These are phyloP conservation scores for Ophiostoma ulmi DNA, from an alignment of 2,329 filamentous ascomycete species.

Conservation along the genomic window DNA sequence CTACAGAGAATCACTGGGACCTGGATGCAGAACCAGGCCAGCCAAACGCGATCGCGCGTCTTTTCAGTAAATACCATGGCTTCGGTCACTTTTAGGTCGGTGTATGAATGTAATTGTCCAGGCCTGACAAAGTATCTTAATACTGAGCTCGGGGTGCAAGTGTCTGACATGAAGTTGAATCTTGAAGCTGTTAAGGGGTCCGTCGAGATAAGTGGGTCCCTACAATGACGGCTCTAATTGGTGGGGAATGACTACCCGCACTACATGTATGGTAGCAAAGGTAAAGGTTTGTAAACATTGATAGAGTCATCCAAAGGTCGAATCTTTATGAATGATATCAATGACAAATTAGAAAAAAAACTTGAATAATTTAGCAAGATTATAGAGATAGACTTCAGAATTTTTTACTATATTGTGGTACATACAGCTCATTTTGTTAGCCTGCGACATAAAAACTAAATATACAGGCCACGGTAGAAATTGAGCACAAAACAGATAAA, in stretches of 20 bases:
- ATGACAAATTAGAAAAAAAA: too few species aligned
- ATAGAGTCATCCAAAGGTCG: too few species aligned
- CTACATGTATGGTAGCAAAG: not conserved
- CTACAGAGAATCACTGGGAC: slow-evolving; percentile 33
- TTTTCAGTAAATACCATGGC: slow-evolving; percentile 15
- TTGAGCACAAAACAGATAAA: too few species aligned
- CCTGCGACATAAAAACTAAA: too few species aligned
- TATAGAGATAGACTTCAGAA: too few species aligned
- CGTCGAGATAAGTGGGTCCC: not conserved
- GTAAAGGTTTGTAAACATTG: too few species aligned
- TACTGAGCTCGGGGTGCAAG: not conserved
- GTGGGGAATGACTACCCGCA: not conserved
- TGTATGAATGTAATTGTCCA: not conserved
- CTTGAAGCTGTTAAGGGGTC: not conserved
- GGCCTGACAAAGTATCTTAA: not conserved
- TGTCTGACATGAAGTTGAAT: not conserved
- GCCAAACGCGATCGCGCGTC: slow-evolving; percentile 33
- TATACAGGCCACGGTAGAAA: too few species aligned
- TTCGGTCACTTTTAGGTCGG: not conserved
- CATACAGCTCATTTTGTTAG: too few species aligned
- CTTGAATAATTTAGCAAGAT: too few species aligned
- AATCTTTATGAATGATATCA: too few species aligned
- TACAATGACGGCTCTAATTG: not conserved
- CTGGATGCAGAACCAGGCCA: slow-evolving; percentile 35
- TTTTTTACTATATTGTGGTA: too few species aligned